Evolutionary conservation across 2,329 filamentous ascomycete genomes (phyloP), one percentile per base, ranked within the genome.

Genomic region (Didymella keratinophila): DNA sequence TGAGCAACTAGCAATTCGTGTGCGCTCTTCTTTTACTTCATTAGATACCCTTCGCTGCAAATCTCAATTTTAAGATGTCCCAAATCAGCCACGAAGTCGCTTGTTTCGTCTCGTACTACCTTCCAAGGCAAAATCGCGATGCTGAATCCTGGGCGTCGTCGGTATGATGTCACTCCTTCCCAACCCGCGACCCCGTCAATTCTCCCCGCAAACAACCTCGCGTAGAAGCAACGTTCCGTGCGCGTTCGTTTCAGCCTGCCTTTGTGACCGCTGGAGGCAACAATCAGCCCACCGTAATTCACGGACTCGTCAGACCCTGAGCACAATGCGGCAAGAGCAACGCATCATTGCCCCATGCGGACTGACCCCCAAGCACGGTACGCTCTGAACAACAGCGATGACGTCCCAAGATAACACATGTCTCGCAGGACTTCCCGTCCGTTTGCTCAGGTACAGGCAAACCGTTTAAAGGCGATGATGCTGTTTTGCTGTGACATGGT

Each of bases 321-420:
- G n/a, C 41, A 39, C 43, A 49, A 45, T 54, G 50, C 42, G 32
- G 56, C 30, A 58, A 45, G 39, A 34, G 37, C 18, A 48, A 55
- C 49, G 46, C 32, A 60, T 60, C 58, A 53, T 51, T 60, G 20
- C 58, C 44, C 21, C 25, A 49, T 56, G 37, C 58, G 58, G 48
- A 28, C 48, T 28, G 48, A 30, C 16, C 18, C 32, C 48, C 43
- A 56, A 20, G 42, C 34, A 48, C 25, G 52, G 51, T 42, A 55
- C 39, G 46, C 46, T 18, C 34, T 55, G 51, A 51, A 45, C 52
- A 36, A 50, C 36, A 25, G 32, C 42, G 27, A 60, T 60, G 58
- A 60, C 58, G 58, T 60, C 18, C 47, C 12, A 55, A 36, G 37
- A 60, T 56, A 60, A 56, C 37, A 60, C 47, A 56, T 52, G 42